Base-by-base conservation (phyloP, 2,329 filamentous ascomycete genomes). In the Thermomyces lanuginosus region DNA sequence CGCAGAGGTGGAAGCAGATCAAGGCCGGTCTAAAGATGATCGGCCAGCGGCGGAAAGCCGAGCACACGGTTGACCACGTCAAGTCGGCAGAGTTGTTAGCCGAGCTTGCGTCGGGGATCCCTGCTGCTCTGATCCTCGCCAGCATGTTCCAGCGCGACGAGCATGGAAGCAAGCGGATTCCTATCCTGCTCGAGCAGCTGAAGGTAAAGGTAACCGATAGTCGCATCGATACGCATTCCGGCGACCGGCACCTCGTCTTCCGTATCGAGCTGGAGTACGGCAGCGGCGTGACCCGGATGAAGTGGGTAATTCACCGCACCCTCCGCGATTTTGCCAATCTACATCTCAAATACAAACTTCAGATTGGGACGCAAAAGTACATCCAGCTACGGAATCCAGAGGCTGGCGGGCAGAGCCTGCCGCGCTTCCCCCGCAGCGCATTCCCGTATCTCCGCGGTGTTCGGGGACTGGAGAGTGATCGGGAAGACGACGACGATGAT, bases 141-240 rank as follows among this genome's bases (percentile, higher is more conserved):
- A 93, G 84, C 46, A 93, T 95, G 80, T 89, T 95, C 42, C 89
- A 95, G 55, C 70, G 89, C 31, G 89, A 98, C 42, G 89, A 98
- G 53, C 81, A 93, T 42, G 83, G 86, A 25, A 89, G 92, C 53
- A 89, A 81, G 55, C 74, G 84, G 32, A 92, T 98, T 31, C 89
- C 89, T 0, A 83, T 98, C 28, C 68, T 98, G 3, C 66, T 98
- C 5, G 89, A 98, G 51, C 89, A 98, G 56, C 65, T 98, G 32
- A 92, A 92, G 50, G 66, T 98, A 33, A 72, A 69, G 31, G 78
- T 98, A 32, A 76, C 73, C 6, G 81, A 93, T 43, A 92, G 82
- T 42, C 71, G 72, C 7, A 68, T 73, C 33, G 72, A 78, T 22
- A 53, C 55, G 8, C 48, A 56, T 33, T 52, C 56, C 21, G 59